Percentiles rank a stretch among this genome's conserved stretches.
Evolutionary conservation across 768 basidiomycete species (phyloP).

Genomic region (Lyophyllum decastes): DNA sequence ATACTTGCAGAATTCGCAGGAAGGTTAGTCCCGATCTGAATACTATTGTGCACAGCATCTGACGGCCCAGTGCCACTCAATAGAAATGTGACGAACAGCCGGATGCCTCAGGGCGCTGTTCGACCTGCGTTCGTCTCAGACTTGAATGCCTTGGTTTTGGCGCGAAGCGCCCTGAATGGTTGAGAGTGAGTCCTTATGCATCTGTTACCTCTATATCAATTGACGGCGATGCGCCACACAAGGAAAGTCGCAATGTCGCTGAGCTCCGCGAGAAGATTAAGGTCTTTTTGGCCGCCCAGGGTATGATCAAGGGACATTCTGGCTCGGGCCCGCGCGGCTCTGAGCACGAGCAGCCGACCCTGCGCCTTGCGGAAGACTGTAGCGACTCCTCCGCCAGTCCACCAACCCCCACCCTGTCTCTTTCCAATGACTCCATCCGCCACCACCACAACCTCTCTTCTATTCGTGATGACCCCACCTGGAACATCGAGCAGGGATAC

Average conservation of each 20-base stretch:
- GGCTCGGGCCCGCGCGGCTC: constrained; percentile 61
- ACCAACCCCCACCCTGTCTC: constrained; percentile 26
- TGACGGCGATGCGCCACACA: constrained; percentile 14
- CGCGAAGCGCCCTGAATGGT: constrained; percentile 82
- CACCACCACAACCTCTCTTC: constrained; percentile 22
- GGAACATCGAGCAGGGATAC: constrained; percentile 4
- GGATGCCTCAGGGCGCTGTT: constrained; percentile 61
- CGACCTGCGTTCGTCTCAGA: constrained; percentile 76
- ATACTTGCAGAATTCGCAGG: constrained; percentile 83
- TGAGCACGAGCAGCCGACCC: constrained; percentile 58
- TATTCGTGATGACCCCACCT: constrained; percentile 22
- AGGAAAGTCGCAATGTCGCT: constrained; percentile 72
- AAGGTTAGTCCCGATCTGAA: constrained; percentile 55
- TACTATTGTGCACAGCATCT: constrained; percentile 13
- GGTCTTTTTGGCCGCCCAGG: constrained; percentile 74
- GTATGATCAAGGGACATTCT: constrained; percentile 89
- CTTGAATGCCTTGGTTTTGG: constrained; percentile 89
- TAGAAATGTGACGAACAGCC: constrained; percentile 87
- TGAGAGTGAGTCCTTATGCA: constrained; percentile 57
- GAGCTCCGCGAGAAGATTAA: constrained; percentile 80
- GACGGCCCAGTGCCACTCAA: constrained; percentile 15
- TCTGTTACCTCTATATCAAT: neutral
- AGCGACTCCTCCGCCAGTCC: constrained; percentile 38
- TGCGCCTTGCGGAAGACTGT: constrained; percentile 50
- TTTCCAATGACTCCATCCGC: constrained; percentile 20